These are phyloP conservation scores for Rhodotorula babjevae DNA, from an alignment of 768 basidiomycete genomes.

Conservation along the genomic window DNA sequence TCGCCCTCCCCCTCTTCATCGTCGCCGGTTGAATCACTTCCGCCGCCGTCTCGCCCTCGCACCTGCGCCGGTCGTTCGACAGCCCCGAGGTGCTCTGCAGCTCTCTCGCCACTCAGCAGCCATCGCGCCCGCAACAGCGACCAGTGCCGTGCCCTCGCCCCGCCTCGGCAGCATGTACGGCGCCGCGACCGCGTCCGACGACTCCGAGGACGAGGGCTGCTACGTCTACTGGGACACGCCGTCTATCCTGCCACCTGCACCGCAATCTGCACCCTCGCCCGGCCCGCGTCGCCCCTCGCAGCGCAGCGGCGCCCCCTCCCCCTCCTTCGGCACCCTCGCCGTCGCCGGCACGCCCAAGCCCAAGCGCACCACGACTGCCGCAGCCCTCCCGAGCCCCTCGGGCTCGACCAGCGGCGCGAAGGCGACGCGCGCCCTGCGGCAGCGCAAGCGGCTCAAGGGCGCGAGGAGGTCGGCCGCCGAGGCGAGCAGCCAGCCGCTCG, in stretches of 20 bases:
- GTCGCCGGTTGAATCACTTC: too few relatives aligned
- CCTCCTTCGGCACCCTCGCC: constrained; percentile 2
- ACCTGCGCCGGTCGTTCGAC: too few relatives aligned
- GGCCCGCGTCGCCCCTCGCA: neutral
- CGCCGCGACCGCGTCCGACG: neutral
- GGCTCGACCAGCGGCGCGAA: neutral
- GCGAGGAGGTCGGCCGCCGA: neutral
- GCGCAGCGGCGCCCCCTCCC: constrained; percentile 9
- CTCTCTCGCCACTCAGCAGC: too few relatives aligned
- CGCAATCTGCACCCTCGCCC: neutral
- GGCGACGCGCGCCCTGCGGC: neutral
- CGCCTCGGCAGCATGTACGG: neutral
- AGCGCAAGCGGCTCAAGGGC: constrained; percentile 3
- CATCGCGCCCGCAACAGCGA: too few relatives aligned
- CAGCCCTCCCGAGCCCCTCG: constrained; percentile 6
- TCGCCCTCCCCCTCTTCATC: too few relatives aligned
- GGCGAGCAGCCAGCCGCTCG: constrained; percentile 10
- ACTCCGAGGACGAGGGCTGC: constrained; percentile 14
- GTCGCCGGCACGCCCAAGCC: neutral
- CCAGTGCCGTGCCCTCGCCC: too few relatives aligned
- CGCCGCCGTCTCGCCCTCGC: too few relatives aligned
- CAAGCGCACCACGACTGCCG: constrained; percentile 9
- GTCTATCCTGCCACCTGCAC: neutral
- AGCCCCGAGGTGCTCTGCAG: too few relatives aligned
- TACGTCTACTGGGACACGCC: constrained; percentile 18